phyloP scores from a whole-genome alignment of 192 early-diverging fungal species.

The Coemansia umbellata region DNA sequence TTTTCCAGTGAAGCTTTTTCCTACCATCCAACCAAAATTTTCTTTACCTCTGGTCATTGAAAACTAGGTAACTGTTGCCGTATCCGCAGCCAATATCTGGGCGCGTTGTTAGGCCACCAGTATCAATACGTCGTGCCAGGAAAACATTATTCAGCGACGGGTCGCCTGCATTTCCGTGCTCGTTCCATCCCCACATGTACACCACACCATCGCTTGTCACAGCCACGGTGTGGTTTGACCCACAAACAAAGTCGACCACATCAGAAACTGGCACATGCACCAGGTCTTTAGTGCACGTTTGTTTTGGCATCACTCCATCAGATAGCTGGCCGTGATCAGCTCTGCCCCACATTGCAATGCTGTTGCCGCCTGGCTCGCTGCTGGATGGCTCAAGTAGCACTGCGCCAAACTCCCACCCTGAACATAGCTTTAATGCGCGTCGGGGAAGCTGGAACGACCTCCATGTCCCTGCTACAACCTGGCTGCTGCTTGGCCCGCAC shows the following conservation, averaged over 20 bases:
- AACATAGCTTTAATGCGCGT: slow-evolving; percentile 21
- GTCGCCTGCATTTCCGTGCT: slow-evolving; percentile 84
- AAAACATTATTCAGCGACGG: slow-evolving; percentile 35
- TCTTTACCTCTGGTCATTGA: too few species aligned
- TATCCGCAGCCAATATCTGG: slow-evolving; percentile 36
- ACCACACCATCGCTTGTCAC: slow-evolving; percentile 46
- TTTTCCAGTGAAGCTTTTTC: neutral
- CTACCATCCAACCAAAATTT: too few species aligned
- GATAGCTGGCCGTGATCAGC: slow-evolving; percentile 72
- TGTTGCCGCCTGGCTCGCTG: slow-evolving; percentile 14
- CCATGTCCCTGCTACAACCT: neutral
- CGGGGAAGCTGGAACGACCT: slow-evolving; percentile 7
- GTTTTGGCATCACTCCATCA: too few species aligned
- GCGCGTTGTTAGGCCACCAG: neutral
- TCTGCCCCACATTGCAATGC: slow-evolving; percentile 67
- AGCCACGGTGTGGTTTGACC: slow-evolving; percentile 72
- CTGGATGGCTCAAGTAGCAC: slow-evolving; percentile 62
- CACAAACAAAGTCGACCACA: slow-evolving; percentile 53
- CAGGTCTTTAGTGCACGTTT: slow-evolving; percentile 6
- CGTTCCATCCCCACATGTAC: slow-evolving; percentile 89
- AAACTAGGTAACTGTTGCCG: slow-evolving; percentile 35
- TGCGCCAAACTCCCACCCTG: slow-evolving; percentile 48
- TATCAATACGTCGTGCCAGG: slow-evolving; percentile 4
- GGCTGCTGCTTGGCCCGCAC: slow-evolving; percentile 38
- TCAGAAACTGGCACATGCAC: slow-evolving; percentile 4